These are phyloP conservation scores for Exophiala phaeomuriformis DNA, from an alignment of 2,329 filamentous ascomycete species.

Conservation along the genomic window DNA sequence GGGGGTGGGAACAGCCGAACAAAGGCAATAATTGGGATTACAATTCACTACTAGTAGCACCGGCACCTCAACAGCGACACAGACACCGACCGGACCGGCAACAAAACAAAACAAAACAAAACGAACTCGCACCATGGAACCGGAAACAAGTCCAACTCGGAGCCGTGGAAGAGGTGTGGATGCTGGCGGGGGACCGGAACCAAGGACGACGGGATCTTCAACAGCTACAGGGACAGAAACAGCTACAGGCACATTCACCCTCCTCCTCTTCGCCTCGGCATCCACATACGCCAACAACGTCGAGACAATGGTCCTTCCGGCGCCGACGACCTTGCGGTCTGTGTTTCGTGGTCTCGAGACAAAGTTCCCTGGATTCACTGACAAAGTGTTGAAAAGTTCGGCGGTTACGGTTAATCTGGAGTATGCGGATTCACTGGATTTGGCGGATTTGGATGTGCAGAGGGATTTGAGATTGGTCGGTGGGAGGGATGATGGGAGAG, in stretches of 20 bases:
- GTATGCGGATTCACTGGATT: conserved; percentile 36
- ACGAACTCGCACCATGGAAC: too few species aligned
- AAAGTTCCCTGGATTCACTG: conserved; percentile 37
- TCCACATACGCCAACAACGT: conserved; percentile 36
- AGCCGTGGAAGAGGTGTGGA: too few species aligned
- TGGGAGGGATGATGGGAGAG: conserved; percentile 1
- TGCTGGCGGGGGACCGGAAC: too few species aligned
- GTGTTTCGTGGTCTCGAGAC: conserved; percentile 37
- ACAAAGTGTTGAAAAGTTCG: conserved; percentile 36
- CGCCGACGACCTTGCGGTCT: conserved; percentile 34
- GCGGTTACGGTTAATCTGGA: conserved; percentile 39
- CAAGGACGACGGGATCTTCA: too few species aligned
- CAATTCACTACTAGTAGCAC: too few species aligned
- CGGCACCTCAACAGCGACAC: too few species aligned
- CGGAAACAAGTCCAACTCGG: neutral
- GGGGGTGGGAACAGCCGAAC: too few species aligned
- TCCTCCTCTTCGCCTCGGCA: conserved; percentile 43
- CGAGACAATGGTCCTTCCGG: conserved; percentile 35
- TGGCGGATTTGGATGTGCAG: neutral
- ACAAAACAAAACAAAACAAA: too few species aligned
- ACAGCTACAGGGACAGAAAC: neutral
- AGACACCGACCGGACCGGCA: too few species aligned
- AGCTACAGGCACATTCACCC: conserved; percentile 32
- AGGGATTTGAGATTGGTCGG: neutral
- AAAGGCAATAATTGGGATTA: too few species aligned